Conservation (phyloP, 2,329 filamentous ascomycete species). For the Rhynchosporium agropyri region DNA sequence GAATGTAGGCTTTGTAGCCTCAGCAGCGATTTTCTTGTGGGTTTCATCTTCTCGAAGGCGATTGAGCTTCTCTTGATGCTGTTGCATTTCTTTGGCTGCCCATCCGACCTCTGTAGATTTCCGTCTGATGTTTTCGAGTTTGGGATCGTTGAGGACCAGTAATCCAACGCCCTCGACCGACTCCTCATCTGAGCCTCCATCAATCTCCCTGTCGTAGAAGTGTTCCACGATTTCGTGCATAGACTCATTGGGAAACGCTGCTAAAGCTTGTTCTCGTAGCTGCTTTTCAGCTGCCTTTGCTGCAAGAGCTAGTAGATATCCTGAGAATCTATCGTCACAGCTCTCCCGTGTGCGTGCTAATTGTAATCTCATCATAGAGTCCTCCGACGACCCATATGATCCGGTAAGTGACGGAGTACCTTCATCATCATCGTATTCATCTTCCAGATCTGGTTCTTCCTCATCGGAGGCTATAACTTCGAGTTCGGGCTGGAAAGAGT, state of each 20-base stretch:
- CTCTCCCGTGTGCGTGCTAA: slow-evolving; percentile 63
- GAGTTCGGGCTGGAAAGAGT: slow-evolving; percentile 48
- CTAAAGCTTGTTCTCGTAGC: slow-evolving; percentile 74
- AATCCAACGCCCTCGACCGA: slow-evolving; percentile 39
- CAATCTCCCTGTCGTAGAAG: slow-evolving; percentile 43
- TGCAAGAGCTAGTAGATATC: slow-evolving; percentile 77
- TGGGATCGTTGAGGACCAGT: slow-evolving; percentile 34
- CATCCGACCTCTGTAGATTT: slow-evolving; percentile 41
- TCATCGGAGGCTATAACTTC: slow-evolving; percentile 43
- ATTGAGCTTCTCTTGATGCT: slow-evolving; percentile 42
- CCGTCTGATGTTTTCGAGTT: slow-evolving; percentile 29
- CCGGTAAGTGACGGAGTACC: slow-evolving; percentile 40
- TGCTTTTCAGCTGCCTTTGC: slow-evolving; percentile 79
- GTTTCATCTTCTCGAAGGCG: slow-evolving; percentile 42
- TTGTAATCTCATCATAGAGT: slow-evolving; percentile 40
- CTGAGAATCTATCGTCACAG: slow-evolving; percentile 74
- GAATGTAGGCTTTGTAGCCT: slow-evolving; percentile 40
- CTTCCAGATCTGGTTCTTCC: slow-evolving; percentile 50
- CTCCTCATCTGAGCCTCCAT: slow-evolving; percentile 41
- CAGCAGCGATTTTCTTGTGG: slow-evolving; percentile 41
- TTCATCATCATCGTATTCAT: slow-evolving; percentile 45
- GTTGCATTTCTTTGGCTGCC: slow-evolving; percentile 42
- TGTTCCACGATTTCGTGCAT: slow-evolving; percentile 43
- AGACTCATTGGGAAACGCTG: slow-evolving; percentile 73
- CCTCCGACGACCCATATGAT: slow-evolving; percentile 41